phyloP scores from a whole-genome alignment of 169 alveolate species.

The Babesia gibsoni region DNA sequence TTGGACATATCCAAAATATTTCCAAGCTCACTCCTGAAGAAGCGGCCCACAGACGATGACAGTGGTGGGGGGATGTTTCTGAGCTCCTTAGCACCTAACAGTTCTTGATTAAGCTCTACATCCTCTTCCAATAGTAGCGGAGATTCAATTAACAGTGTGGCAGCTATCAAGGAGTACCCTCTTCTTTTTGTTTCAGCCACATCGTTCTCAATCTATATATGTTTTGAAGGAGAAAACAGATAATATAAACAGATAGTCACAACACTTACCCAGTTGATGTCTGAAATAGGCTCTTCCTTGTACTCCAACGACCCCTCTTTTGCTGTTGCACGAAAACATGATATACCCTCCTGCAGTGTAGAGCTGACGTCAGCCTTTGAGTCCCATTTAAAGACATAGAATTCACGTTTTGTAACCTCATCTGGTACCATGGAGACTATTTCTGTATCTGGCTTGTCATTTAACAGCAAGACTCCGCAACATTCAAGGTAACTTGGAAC shows the following conservation, averaged over 20 bases:
- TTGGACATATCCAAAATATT: neutral
- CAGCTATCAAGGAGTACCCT: constrained; percentile 10
- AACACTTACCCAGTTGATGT: constrained; percentile 47
- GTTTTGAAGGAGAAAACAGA: neutral
- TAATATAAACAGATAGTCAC: neutral
- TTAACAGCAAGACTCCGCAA: constrained; percentile 32
- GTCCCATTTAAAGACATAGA: constrained; percentile 20
- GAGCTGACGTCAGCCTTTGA: neutral
- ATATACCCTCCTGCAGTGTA: constrained; percentile 10
- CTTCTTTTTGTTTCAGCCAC: constrained; percentile 25
- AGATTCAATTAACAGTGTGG: neutral
- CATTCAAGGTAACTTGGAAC: constrained; percentile 44
- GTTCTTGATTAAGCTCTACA: neutral
- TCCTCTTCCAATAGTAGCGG: neutral
- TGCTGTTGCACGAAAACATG: neutral
- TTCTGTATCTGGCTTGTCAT: neutral
- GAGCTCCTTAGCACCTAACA: constrained; percentile 15
- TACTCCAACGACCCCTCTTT: neutral
- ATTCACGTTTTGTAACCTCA: neutral
- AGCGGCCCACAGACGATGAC: neutral
- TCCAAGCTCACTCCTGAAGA: neutral
- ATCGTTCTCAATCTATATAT: constrained; percentile 50
- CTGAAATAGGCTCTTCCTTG: neutral
- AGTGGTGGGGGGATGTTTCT: constrained; percentile 14
- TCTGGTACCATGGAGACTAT: neutral